Base-by-base conservation (phyloP, 2,329 filamentous ascomycete genomes). In the Mariannaea elegans region DNA sequence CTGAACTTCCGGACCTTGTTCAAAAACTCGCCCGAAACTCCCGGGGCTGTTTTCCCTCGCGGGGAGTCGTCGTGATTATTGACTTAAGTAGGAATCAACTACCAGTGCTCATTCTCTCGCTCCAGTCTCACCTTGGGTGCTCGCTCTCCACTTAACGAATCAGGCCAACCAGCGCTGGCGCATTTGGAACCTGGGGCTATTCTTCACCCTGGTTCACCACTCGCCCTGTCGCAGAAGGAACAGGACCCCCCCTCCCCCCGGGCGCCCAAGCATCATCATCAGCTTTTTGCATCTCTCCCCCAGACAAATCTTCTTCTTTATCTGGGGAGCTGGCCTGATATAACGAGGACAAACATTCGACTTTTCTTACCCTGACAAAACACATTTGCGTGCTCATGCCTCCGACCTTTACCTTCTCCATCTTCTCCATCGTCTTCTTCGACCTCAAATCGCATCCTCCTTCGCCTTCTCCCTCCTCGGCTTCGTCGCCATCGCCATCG, bases 91-190 rank as follows among this genome's bases (percentile, higher is more conserved):
- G n/a, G n/a, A n/a, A n/a, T n/a, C n/a, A n/a, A n/a, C n/a, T n/a
- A n/a, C 23, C 42, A 45, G 12, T 10, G 19, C 19, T 7, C 5
- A 24, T 21, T 42, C 39, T 42, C 9, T 5, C 2, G 12, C 21
- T 23, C 39, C 31, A 27, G 13, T 39, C 42, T 45, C 21, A 38
- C 19, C 29, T 45, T 27, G 18, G 16, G 13, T 27, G 10, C 21
- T 55, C 51, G 24, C 39, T 39, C 45, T 49, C 29, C 42, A 32
- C 42, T 47, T 27, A 32, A 16, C 41, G 23, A 44, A 52, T 47
- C 29, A 38, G 46, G 38, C 63, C 63, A 65, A 61, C 66, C 61
- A 69, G 63, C 51, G 51, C 41, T 19, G 48, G 18, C 49, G 44
- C 53, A 67, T 67, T 67, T 53, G 36, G 41, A 48, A 54, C 62